phyloP scores from a whole-genome alignment of 805 yeast species.

The Starmerella sp. region DNA sequence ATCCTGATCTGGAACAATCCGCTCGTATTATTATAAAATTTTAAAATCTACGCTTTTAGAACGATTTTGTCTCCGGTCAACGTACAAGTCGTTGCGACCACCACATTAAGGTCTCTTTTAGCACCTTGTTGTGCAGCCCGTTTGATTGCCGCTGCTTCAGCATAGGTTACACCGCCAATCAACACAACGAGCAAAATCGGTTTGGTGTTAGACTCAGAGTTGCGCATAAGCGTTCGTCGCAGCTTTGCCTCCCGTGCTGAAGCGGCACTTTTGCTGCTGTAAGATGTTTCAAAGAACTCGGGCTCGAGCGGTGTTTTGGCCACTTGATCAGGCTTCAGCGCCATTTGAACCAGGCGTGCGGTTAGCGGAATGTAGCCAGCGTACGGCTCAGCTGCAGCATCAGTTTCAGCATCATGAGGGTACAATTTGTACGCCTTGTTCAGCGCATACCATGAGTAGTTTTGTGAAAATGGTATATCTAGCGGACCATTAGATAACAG shows the following conservation, averaged over 20 bases:
- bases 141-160: conserved; percentile 67
- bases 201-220: conserved; percentile 22
- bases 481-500: background rate
- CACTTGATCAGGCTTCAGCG: conserved; percentile 6
- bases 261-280: conserved; percentile 7
- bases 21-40: conserved; percentile 18
- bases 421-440: conserved; percentile 15
- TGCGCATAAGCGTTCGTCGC: conserved; percentile 27
- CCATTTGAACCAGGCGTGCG: conserved; percentile 50
- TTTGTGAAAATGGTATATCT: conserved; percentile 7
- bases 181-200: conserved; percentile 40
- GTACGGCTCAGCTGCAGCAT: conserved; percentile 31
- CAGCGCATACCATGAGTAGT: conserved; percentile 14
- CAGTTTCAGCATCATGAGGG: conserved; percentile 25
- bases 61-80: conserved; percentile 35
- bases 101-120: conserved; percentile 31
- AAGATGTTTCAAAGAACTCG: conserved; percentile 5
- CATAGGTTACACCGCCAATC: conserved; percentile 77
- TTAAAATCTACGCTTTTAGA: background rate
- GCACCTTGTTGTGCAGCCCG: conserved; percentile 35
- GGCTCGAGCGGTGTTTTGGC: conserved; percentile 15
- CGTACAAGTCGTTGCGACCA: conserved; percentile 40
- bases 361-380: conserved; percentile 76
- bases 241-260: conserved; percentile 27
- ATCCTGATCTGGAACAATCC: conserved; percentile 38